Evolutionary conservation across 768 basidiomycete species (phyloP).

Genomic region (Thelephora aurantiotincta): DNA sequence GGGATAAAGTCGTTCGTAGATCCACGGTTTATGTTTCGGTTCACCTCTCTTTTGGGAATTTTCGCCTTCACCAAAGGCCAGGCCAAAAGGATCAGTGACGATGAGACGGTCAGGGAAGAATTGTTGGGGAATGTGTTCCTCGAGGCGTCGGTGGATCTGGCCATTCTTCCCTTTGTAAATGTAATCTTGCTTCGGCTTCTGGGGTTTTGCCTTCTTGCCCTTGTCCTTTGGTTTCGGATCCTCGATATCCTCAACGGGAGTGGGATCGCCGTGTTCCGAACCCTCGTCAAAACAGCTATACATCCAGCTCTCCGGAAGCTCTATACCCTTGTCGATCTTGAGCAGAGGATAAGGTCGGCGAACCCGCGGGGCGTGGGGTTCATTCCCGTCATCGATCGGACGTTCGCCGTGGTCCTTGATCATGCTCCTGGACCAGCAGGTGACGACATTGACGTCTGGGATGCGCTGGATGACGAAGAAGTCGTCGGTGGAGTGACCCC

Average conservation of each 20-base stretch:
- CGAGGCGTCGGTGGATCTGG: constrained; percentile 9
- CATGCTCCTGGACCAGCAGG: constrained; percentile 22
- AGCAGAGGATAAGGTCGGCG: constrained; percentile 14
- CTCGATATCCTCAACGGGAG: neutral
- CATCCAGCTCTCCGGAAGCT: neutral
- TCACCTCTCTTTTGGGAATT: neutral
- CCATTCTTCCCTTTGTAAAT: neutral
- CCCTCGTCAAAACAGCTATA: constrained; percentile 7
- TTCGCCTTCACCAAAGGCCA: neutral
- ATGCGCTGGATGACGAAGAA: constrained; percentile 16
- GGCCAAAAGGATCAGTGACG: constrained; percentile 11
- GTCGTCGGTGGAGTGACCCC: constrained; percentile 14
- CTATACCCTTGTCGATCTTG: constrained; percentile 1
- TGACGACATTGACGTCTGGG: constrained; percentile 14
- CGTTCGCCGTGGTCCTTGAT: constrained; percentile 18
- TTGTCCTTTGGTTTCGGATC: neutral
- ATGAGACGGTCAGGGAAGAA: constrained; percentile 14
- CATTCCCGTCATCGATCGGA: constrained; percentile 5
- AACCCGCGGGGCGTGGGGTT: constrained; percentile 7
- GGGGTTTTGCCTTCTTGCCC: neutral
- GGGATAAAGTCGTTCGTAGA: neutral
- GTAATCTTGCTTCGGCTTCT: neutral
- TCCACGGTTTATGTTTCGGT: neutral
- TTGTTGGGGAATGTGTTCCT: constrained; percentile 13
- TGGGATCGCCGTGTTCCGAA: constrained; percentile 4